Evolutionary conservation across 2,329 filamentous ascomycete species (phyloP).

Genomic region (Ustulina deusta): DNA sequence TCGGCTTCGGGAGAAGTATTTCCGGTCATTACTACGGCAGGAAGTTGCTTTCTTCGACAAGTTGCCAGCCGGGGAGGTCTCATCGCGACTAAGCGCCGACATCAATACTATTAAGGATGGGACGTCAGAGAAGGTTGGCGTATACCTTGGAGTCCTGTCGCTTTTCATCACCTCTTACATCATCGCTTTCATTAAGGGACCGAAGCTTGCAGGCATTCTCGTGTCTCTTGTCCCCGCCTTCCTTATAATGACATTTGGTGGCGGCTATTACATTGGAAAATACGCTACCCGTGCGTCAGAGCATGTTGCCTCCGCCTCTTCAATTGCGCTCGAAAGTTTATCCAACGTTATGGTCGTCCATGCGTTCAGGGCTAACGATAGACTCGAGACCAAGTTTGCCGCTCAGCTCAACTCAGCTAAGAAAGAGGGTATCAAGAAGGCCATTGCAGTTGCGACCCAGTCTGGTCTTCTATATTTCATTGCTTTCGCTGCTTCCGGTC

Average conservation of each 20-base stretch:
- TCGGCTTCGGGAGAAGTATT: conserved; percentile 66
- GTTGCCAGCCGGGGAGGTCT: conserved; percentile 67
- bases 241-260: conserved; percentile 65
- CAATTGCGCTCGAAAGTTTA: conserved; percentile 66
- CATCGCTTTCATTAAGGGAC: conserved; percentile 70
- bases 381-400: conserved; percentile 65
- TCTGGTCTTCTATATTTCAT: conserved; percentile 75
- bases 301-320: conserved; percentile 63
- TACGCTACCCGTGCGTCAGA: conserved; percentile 59
- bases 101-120: conserved; percentile 70
- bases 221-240: conserved; percentile 67
- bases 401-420: conserved; percentile 60
- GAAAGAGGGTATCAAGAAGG: conserved; percentile 66
- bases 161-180: conserved; percentile 72
- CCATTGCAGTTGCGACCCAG: conserved; percentile 66
- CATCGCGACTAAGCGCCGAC: conserved; percentile 68
- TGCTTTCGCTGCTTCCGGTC: conserved; percentile 71
- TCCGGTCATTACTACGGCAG: conserved; percentile 65
- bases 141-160: conserved; percentile 66
- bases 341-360: conserved; percentile 67
- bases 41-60: conserved; percentile 70
- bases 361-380: conserved; percentile 64
- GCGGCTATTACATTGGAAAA: conserved; percentile 62
- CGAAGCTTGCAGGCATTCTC: conserved; percentile 67
- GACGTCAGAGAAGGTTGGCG: conserved; percentile 72